Evolutionary conservation across 2,329 filamentous ascomycete genomes (phyloP).

Genomic region (Cercospora canescens): DNA sequence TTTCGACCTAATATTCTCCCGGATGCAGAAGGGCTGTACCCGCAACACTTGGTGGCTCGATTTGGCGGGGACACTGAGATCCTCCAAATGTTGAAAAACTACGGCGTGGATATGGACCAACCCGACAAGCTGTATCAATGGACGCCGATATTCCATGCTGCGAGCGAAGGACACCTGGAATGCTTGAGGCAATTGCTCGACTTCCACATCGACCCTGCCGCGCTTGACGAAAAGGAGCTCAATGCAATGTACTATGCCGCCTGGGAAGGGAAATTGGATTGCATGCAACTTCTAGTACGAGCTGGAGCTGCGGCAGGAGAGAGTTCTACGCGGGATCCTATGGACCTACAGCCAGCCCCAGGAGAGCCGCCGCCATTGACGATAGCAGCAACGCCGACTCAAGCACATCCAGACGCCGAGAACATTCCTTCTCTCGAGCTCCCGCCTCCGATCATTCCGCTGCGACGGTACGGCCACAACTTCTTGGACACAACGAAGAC

Average conservation of each 20-base stretch:
- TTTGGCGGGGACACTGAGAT: conserved; percentile 81
- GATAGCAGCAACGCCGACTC: conserved; percentile 38
- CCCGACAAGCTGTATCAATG: conserved; percentile 95
- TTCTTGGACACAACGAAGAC: conserved; percentile 93
- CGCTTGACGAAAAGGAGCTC: conserved; percentile 86
- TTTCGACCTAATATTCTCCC: conserved; percentile 80
- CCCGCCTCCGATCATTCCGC: conserved; percentile 91
- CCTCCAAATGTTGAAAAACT: conserved; percentile 75
- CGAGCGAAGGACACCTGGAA: conserved; percentile 90
- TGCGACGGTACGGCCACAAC: conserved; percentile 94
- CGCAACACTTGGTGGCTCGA: conserved; percentile 93
- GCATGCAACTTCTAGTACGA: conserved; percentile 82
- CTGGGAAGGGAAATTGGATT: conserved; percentile 94
- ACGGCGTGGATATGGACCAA: conserved; percentile 88
- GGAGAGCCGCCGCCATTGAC: conserved; percentile 55
- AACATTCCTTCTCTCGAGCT: conserved; percentile 89
- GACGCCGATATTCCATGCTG: conserved; percentile 95
- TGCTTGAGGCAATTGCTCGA: conserved; percentile 81
- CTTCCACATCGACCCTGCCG: conserved; percentile 73
- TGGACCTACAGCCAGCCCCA: conserved; percentile 38
- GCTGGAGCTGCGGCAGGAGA: conserved; percentile 32
- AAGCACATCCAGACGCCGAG: conserved; percentile 62
- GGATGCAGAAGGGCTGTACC: conserved; percentile 92
- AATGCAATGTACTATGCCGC: conserved; percentile 98
- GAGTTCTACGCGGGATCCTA: conserved; percentile 13